A percentile compares a stretch with the other conserved stretches of the same genome.
These are phyloP conservation scores for Fennellomyces sp. DNA, from an alignment of 371 early-diverging fungal species.

Conservation along the genomic window DNA sequence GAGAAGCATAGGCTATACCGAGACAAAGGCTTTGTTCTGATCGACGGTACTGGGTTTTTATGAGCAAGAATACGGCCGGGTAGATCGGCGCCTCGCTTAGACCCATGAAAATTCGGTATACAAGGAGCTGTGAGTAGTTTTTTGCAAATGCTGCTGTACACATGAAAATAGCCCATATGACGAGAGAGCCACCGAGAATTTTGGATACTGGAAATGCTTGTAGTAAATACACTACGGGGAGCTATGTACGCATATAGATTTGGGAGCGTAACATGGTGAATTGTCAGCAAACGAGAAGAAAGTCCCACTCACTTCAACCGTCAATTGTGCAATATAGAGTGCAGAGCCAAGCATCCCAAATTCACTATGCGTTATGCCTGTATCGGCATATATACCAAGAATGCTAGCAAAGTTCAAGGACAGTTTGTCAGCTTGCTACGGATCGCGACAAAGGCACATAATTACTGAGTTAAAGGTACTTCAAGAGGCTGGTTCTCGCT, in stretches of 20 bases:
- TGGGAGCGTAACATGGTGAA: background rate
- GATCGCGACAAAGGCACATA: too few species aligned
- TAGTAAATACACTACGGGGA: background rate
- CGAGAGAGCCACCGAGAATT: background rate
- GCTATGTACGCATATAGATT: background rate
- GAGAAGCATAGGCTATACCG: constrained; percentile 29
- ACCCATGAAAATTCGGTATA: background rate
- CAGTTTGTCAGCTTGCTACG: constrained; percentile 1
- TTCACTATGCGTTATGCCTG: background rate
- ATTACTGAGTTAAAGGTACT: too few species aligned
- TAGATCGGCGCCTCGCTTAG: constrained; percentile 25
- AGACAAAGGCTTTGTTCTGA: constrained; percentile 32
- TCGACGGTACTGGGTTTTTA: constrained; percentile 35
- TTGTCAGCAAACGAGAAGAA: too few species aligned
- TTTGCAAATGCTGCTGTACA: background rate
- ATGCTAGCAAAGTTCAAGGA: background rate
- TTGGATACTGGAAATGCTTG: background rate
- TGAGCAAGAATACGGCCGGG: constrained; percentile 33
- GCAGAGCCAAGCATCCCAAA: background rate
- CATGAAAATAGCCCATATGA: background rate
- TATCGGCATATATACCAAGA: background rate
- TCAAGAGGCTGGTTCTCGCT: too few species aligned
- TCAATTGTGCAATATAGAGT: background rate
- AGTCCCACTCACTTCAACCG: background rate
- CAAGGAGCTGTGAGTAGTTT: background rate